A percentile compares a stretch with the other conserved stretches of the same genome.
Conservation (phyloP, 257 asterid species). For the Coffea canephora region DNA sequence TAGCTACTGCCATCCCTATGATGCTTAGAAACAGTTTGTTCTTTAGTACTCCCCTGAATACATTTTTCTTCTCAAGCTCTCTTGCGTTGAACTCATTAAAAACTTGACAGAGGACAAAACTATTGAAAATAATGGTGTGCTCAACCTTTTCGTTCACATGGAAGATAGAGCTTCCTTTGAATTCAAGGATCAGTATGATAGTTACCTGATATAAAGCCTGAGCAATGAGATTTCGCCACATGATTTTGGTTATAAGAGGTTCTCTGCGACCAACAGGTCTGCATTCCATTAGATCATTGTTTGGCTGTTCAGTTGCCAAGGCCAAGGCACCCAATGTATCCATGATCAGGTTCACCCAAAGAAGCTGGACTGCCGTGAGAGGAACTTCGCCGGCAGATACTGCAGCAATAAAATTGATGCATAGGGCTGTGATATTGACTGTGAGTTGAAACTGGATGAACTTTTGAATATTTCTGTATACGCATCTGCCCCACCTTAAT, state of each 20-base stretch:
- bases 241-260: too few relatives aligned
- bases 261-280: too few relatives aligned
- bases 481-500: slow-evolving; percentile 44
- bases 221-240: too few relatives aligned
- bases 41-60: slow-evolving; percentile 22
- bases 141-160: too few relatives aligned
- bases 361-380: slow-evolving; percentile 51
- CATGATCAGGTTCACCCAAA: slow-evolving; percentile 46
- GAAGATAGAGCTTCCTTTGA: too few relatives aligned
- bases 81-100: too few relatives aligned
- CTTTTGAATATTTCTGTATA: slow-evolving; percentile 57
- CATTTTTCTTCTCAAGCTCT: too few relatives aligned
- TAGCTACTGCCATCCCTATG: slow-evolving; percentile 18
- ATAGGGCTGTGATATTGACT: slow-evolving; percentile 39
- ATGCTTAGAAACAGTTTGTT: slow-evolving; percentile 31
- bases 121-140: too few relatives aligned
- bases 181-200: too few relatives aligned
- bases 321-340: slow-evolving; percentile 45
- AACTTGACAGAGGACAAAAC: too few relatives aligned
- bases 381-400: slow-evolving; percentile 54
- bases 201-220: too few relatives aligned
- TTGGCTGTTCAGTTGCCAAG: slow-evolving; percentile 43
- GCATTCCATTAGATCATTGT: slow-evolving; percentile 24
- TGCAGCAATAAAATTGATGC: slow-evolving; percentile 54
- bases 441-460: slow-evolving; percentile 67